These are phyloP conservation scores for Bidens hawaiensis DNA, from an alignment of 140 eudicot genomes.

Conservation along the genomic window DNA sequence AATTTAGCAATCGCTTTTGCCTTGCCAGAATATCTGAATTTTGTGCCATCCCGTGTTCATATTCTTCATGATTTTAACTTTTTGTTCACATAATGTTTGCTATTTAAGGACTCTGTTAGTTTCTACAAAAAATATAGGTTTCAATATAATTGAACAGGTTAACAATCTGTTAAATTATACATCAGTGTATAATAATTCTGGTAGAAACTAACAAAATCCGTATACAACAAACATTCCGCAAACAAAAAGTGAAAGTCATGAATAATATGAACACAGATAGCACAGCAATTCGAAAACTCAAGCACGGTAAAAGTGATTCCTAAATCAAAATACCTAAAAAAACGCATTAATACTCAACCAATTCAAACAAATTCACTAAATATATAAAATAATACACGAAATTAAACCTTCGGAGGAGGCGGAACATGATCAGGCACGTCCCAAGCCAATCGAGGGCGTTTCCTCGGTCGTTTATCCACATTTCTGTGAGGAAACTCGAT, in stretches of 20 bases:
- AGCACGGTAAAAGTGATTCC: no score
- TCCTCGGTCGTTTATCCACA: slow-evolving; percentile 71
- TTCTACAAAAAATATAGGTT: no score
- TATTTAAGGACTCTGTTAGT: no score
- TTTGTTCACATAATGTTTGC: no score
- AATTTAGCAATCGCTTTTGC: no score
- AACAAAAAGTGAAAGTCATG: neutral
- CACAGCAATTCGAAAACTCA: neutral
- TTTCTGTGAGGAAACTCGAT: slow-evolving; percentile 54
- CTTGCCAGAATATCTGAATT: no score
- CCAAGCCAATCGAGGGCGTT: slow-evolving; percentile 78
- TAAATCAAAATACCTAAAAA: neutral
- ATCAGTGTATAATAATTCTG: neutral
- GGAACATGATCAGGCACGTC: slow-evolving; percentile 49
- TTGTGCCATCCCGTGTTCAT: no score
- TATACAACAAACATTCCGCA: neutral
- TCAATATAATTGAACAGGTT: no score
- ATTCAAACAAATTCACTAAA: neutral
- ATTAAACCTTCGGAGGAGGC: slow-evolving; percentile 47
- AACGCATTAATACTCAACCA: neutral
- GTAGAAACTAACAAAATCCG: neutral
- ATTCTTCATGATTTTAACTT: no score
- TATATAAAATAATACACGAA: neutral
- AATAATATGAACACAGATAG: neutral
- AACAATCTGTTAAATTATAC: neutral